Base-by-base conservation (phyloP, 495 filamentous ascomycete species). In the Evernia prunastri region DNA sequence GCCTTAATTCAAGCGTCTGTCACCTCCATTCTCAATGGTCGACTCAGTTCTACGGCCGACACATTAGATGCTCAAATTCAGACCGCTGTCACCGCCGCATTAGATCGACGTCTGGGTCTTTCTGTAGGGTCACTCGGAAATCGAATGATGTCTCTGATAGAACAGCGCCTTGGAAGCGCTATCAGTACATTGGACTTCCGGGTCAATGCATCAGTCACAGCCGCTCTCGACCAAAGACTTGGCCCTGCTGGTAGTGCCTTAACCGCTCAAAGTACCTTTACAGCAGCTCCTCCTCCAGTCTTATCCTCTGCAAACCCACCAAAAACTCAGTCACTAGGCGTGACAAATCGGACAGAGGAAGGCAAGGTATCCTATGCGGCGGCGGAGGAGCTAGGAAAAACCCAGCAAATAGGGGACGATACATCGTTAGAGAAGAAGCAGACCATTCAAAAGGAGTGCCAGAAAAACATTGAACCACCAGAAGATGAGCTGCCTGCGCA, bases 231-330 rank as follows among this genome's bases (percentile, higher is more conserved):
- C 31, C 39, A 47, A 54, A 33, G 59, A 51, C 43, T 61, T 37
- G 59, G 59, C 37, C 59, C 59, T 29, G 11, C 20, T 25, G 59
- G 59, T 18, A 18, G 29, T 29, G 17, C 43, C 4, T 33, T 61
- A 11, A 61, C 25, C 2, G 59, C 60, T 25, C 60, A 51, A 9
- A 31, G 53, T 25, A 40, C 17, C 36, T 62, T 62, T 15, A 62
- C 39, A 0, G 3, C 29, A 33, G 37, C 58, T 59, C 51, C 51
- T 31, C 1, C 10, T 15, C 17, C 51, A 11, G 20, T 40, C 3
- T 20, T 20, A 20, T 29, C 51, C 7, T 33, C 51, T 33, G 7
- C 23, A n/a, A 3, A 13, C 7, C 29, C 51, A 20, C 17, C 29
- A 18, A 54, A 33, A 9, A 29, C 51, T 54, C 51, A 54, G 33